Conservation (phyloP, 805 yeast species). For the Starmera quercuum region DNA sequence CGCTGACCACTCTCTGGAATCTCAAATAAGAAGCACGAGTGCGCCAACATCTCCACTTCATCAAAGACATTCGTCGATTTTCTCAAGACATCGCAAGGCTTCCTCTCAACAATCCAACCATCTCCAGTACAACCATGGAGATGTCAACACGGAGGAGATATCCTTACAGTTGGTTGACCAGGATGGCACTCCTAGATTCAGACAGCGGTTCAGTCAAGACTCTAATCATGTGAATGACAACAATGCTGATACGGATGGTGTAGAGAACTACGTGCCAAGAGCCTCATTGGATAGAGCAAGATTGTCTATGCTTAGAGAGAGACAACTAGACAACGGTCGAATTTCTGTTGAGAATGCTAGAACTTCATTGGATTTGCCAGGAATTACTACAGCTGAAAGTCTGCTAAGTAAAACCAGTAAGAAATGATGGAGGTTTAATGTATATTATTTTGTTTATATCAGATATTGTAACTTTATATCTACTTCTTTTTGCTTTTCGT, state of each 20-base stretch:
- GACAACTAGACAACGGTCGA: slow-evolving; percentile 29
- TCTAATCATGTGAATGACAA: neutral
- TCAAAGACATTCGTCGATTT: slow-evolving; percentile 2
- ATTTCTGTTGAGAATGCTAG: slow-evolving; percentile 32
- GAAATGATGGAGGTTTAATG: neutral
- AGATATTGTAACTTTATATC: neutral
- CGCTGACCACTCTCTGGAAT: slow-evolving; percentile 23
- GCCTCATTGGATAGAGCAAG: slow-evolving; percentile 32
- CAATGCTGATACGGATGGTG: slow-evolving; percentile 1
- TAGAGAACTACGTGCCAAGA: slow-evolving; percentile 17
- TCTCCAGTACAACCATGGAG: slow-evolving; percentile 17
- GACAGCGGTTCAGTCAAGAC: slow-evolving; percentile 1
- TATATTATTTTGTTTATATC: neutral
- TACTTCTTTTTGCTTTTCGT: neutral
- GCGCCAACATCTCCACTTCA: slow-evolving; percentile 5
- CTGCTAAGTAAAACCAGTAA: slow-evolving; percentile 19
- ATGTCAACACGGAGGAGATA: slow-evolving; percentile 31
- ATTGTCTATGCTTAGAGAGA: slow-evolving; percentile 25
- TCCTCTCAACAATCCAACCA: neutral
- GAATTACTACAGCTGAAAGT: slow-evolving; percentile 28
- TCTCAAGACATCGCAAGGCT: neutral
- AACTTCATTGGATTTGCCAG: slow-evolving; percentile 32
- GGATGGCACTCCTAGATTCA: slow-evolving; percentile 22
- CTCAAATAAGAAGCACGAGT: slow-evolving; percentile 1
- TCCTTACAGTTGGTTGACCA: slow-evolving; percentile 22